A percentile compares a stretch with the other conserved stretches of the same genome.
These are phyloP conservation scores for Periconia digitata DNA, from an alignment of 2,329 filamentous ascomycete species.

Conservation along the genomic window DNA sequence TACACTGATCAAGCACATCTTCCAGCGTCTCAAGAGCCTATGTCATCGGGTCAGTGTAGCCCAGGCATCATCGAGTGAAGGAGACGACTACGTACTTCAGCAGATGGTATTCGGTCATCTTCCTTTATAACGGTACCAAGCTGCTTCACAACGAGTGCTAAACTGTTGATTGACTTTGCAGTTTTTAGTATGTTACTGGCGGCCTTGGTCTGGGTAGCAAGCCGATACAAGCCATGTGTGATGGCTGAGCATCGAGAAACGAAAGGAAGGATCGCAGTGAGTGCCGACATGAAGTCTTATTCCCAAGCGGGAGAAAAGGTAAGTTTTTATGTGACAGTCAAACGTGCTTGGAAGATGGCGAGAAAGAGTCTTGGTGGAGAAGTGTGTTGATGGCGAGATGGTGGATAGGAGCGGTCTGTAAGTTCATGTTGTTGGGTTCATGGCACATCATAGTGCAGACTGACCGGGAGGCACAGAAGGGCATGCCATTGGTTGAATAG, in stretches of 20 bases:
- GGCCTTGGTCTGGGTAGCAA: conserved; percentile 26
- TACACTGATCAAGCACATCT: conserved; percentile 36
- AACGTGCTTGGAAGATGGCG: neutral
- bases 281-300: conserved; percentile 39
- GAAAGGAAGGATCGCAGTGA: conserved; percentile 38
- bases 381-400: too few relatives aligned
- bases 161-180: conserved; percentile 38
- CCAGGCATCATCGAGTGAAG: neutral
- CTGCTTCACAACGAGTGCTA: conserved; percentile 42
- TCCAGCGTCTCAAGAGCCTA: conserved; percentile 39
- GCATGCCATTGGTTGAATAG: conserved; percentile 2
- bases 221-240: conserved; percentile 36
- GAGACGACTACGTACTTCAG: conserved; percentile 26
- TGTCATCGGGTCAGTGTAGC: conserved; percentile 9
- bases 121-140: conserved; percentile 41
- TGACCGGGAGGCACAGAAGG: neutral
- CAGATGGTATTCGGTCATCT: conserved; percentile 40
- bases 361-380: neutral
- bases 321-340: neutral
- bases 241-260: conserved; percentile 37
- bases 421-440: conserved; percentile 5
- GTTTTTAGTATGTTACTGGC: conserved; percentile 30
- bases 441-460: conserved; percentile 4
- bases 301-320: neutral
- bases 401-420: conserved; percentile 2